Conservation (phyloP, 1,139 yeast genomes). For the Pichia sp. region DNA sequence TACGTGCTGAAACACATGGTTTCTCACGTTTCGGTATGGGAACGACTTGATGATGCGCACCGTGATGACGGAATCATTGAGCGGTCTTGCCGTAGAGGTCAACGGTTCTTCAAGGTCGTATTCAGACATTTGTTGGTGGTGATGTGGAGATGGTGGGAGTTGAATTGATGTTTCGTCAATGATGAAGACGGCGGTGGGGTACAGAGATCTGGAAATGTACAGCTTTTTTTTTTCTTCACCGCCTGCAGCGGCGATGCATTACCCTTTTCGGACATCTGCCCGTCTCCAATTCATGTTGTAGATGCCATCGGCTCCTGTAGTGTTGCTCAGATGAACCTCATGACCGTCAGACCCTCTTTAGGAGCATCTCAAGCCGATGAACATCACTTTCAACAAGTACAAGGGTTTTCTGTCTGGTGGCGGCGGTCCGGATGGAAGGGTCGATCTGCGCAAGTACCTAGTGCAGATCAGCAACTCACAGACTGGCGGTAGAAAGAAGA, state of each 20-base stretch:
- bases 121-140: not conserved
- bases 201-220: too few species aligned
- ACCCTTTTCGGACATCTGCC: too few species aligned
- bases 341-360: too few species aligned
- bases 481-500: not conserved
- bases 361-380: not conserved
- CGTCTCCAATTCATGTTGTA: too few species aligned
- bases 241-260: too few species aligned
- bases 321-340: too few species aligned
- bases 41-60: slow-evolving; percentile 86
- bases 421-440: not conserved
- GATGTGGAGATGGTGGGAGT: too few species aligned
- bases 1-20: slow-evolving; percentile 65
- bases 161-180: too few species aligned
- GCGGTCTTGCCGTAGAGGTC: slow-evolving; percentile 63
- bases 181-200: too few species aligned
- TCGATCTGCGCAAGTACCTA: slow-evolving; percentile 4
- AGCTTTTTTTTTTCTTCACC: too few species aligned
- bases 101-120: slow-evolving; percentile 51
- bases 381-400: slow-evolving; percentile 9
- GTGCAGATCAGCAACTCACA: not conserved
- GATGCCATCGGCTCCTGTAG: too few species aligned
- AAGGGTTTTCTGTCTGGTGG: slow-evolving; percentile 9
- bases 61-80: slow-evolving; percentile 69
- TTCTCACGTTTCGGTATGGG: slow-evolving; percentile 86